Percentiles rank a stretch among this genome's conserved stretches.
Evolutionary conservation across 495 filamentous ascomycete genomes (phyloP).

Genomic region (Venustampulla echinocandica): DNA sequence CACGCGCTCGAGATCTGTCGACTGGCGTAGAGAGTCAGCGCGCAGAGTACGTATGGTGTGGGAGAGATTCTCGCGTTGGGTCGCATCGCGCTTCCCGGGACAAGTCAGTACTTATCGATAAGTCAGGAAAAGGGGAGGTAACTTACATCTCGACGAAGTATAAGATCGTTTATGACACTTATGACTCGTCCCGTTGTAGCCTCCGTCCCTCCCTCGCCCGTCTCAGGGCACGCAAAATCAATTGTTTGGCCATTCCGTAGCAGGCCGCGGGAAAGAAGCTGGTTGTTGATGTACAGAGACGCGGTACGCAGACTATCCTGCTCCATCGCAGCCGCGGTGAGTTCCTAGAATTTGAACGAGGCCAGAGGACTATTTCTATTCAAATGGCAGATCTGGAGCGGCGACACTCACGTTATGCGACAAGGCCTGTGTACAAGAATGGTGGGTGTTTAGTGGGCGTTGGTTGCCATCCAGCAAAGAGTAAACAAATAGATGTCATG

Average conservation of each 20-base stretch:
- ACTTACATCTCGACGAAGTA: conserved; percentile 71
- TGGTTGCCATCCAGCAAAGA: no score
- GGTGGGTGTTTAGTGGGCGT: no score
- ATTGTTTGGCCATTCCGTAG: conserved; percentile 76
- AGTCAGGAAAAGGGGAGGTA: not conserved
- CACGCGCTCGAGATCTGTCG: conserved; percentile 48
- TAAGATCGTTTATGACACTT: conserved; percentile 85
- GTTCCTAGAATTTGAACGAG: no score
- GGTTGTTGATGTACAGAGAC: conserved; percentile 93
- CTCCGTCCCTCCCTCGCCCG: conserved; percentile 52
- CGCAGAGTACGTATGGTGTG: conserved; percentile 69
- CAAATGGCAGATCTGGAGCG: no score
- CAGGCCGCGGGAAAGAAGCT: conserved; percentile 80
- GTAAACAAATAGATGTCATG: no score
- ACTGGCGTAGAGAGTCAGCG: conserved; percentile 59
- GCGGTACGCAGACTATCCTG: conserved; percentile 74
- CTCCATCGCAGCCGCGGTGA: no score
- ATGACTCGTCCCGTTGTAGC: conserved; percentile 80
- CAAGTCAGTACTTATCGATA: not conserved
- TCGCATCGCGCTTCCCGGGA: conserved; percentile 69
- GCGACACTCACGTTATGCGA: no score
- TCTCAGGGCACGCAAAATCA: conserved; percentile 72
- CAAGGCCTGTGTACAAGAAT: no score
- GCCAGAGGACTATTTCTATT: no score
- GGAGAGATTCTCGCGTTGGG: conserved; percentile 72